A percentile compares a stretch with the other conserved stretches of the same genome.
Evolutionary conservation across 306 rosid species (phyloP).

Genomic region (Casuarina equisetifolia): DNA sequence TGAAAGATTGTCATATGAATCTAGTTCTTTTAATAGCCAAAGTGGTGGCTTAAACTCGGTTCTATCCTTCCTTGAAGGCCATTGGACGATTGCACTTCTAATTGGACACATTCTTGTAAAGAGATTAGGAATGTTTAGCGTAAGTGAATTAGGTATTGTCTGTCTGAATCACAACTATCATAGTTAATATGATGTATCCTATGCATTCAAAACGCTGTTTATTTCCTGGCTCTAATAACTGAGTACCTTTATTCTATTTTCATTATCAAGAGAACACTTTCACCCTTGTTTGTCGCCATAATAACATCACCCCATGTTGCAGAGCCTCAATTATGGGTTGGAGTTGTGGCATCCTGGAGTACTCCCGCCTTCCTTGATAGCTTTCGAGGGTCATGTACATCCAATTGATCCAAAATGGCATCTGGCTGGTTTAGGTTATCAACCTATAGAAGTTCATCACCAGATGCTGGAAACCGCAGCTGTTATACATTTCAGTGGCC

Average conservation of each 20-base stretch:
- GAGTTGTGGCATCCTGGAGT: constrained; percentile 77
- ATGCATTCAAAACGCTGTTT: background rate
- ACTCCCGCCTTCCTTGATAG: constrained; percentile 69
- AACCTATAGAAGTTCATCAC: constrained; percentile 31
- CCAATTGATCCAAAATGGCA: constrained; percentile 69
- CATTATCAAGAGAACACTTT: background rate
- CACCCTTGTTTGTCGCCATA: constrained; percentile 2
- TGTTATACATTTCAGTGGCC: constrained; percentile 86
- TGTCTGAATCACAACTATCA: background rate
- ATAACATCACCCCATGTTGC: constrained; percentile 24
- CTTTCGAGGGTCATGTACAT: constrained; percentile 77
- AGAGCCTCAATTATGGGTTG: constrained; percentile 64
- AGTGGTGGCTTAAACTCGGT: background rate
- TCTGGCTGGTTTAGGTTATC: constrained; percentile 62
- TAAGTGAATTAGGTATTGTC: background rate
- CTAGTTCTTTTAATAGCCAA: background rate
- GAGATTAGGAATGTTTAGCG: background rate
- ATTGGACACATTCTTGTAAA: background rate
- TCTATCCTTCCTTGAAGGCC: background rate
- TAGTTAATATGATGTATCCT: background rate
- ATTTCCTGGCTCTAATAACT: background rate
- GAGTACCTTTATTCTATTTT: background rate
- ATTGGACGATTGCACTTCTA: background rate
- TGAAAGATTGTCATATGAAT: background rate
- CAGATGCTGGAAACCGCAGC: constrained; percentile 58